These are phyloP conservation scores for Geotrichum siamense DNA, from an alignment of 1,139 yeast genomes.

Conservation along the genomic window DNA sequence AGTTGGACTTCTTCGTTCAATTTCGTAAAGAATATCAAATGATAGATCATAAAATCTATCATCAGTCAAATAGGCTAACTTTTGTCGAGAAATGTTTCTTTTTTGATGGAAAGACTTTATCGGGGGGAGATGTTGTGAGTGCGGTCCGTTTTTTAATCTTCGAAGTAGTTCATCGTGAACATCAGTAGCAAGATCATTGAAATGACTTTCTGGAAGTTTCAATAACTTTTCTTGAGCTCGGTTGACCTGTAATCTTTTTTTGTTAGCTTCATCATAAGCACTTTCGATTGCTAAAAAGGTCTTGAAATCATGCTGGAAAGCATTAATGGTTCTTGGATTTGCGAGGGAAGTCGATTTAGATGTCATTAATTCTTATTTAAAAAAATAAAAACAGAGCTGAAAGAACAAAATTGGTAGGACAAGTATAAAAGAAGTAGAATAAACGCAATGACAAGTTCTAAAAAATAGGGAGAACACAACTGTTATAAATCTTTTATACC, in stretches of 20 bases:
- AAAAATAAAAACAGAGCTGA: no score
- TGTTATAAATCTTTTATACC: no score
- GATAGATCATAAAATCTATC: conserved; percentile 83
- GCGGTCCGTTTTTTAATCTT: conserved; percentile 43
- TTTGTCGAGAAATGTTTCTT: conserved; percentile 91
- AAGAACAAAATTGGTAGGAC: no score
- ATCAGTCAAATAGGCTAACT: conserved; percentile 76
- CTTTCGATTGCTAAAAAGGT: conserved; percentile 15
- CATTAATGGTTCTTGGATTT: not conserved
- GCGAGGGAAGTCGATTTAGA: not conserved
- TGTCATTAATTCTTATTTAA: no score
- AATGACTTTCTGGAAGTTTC: conserved; percentile 73
- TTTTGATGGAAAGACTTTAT: conserved; percentile 76
- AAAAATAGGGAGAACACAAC: no score
- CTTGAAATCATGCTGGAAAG: conserved; percentile 13
- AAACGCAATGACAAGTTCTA: no score
- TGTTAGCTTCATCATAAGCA: conserved; percentile 16
- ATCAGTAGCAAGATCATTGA: conserved; percentile 82
- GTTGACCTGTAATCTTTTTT: conserved; percentile 31
- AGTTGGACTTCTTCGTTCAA: conserved; percentile 52
- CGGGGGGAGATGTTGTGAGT: conserved; percentile 61
- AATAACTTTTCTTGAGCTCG: conserved; percentile 81
- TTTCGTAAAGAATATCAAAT: conserved; percentile 80
- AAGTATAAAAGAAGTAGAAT: no score
- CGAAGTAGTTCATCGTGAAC: conserved; percentile 89